These are phyloP conservation scores for Phytophthora aleatoria DNA, from an alignment of 352 stramenopile genomes.

Conservation along the genomic window DNA sequence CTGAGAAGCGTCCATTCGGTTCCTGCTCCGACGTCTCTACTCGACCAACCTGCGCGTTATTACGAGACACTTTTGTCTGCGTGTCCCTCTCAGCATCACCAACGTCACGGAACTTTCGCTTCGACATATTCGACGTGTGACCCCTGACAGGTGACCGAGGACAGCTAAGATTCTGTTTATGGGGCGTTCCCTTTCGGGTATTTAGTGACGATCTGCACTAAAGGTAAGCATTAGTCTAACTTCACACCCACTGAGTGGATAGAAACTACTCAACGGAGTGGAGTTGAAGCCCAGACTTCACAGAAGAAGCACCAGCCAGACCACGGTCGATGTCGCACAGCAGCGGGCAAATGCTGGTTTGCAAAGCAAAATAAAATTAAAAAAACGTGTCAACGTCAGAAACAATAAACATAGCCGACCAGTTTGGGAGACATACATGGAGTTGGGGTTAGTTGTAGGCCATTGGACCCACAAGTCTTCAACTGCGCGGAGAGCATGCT, in stretches of 20 bases:
- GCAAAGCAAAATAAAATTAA: not conserved
- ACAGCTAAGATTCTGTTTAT: constrained; percentile 8
- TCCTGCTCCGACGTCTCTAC: not conserved
- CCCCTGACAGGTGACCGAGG: constrained; percentile 9
- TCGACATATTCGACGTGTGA: constrained; percentile 24
- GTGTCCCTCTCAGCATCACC: constrained; percentile 21
- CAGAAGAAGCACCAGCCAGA: constrained; percentile 2
- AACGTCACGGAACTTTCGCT: constrained; percentile 38
- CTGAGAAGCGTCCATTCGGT: constrained; percentile 13
- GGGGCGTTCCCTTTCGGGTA: not conserved
- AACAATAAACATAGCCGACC: constrained; percentile 2
- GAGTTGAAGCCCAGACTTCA: constrained; percentile 31
- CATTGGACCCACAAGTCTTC: constrained; percentile 81
- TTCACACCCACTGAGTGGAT: not conserved
- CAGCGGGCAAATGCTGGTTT: constrained; percentile 67
- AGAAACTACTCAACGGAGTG: constrained; percentile 31
- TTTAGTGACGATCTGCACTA: constrained; percentile 18
- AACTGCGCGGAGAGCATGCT: constrained; percentile 52
- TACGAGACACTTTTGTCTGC: constrained; percentile 1
- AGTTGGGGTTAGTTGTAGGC: constrained; percentile 47
- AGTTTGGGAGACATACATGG: constrained; percentile 40
- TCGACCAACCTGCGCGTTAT: constrained; percentile 4
- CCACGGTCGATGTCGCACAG: constrained; percentile 58
- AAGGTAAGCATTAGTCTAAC: constrained; percentile 10
- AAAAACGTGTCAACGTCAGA: not conserved